Evolutionary conservation across 805 yeast genomes (phyloP), one percentile per base, ranked within the genome.

Genomic region (Priceomyces melissophilus): DNA sequence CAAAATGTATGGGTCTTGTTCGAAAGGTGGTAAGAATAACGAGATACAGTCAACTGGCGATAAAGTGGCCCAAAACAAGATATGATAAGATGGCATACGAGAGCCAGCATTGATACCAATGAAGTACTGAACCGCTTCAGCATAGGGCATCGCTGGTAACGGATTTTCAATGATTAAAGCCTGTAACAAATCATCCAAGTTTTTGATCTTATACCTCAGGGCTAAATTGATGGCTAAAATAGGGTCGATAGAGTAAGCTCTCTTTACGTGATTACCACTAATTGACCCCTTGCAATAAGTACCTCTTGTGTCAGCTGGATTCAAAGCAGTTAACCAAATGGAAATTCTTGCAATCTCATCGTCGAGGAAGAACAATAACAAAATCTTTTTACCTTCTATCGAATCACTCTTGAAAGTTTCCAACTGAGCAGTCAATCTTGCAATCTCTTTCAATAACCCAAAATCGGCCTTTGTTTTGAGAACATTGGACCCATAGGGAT

Each of bases 31-130:
- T 49, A 84, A 68, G 57, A 93, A 87, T 50, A 87, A 70, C 44
- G 84, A 85, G 51, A 93, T 88, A 1, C 96, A 81, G 53, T 86
- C 89, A 36, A 91, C 72, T 3, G 98, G 98, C 10, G 87, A 71
- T 20, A 83, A 76, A 0, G 88, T 79, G 14, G 73, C 71, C 95
- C 95, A 90, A 54, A 81, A 80, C 6, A 84, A 60, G 30, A 77
- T 59, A 36, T 68, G 67, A 42, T 70, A 61, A 10, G 60, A 50
- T 10, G 75, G 74, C 63, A 57, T 63, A 13, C 53, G 57, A 30
- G 63, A 55, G 3, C 65, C 66, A 2, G 61, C 65, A 44, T 65
- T 60, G 30, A 66, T 63, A 15, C 71, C 76, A 47, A 61, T 55
- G 42, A 78, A 71, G 53, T 74, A 80, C 45, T 73, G 72, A 15